A percentile compares a stretch with the other conserved stretches of the same genome.
Evolutionary conservation across 2,329 filamentous ascomycete genomes (phyloP).

Genomic region (Polytolypa hystricis): DNA sequence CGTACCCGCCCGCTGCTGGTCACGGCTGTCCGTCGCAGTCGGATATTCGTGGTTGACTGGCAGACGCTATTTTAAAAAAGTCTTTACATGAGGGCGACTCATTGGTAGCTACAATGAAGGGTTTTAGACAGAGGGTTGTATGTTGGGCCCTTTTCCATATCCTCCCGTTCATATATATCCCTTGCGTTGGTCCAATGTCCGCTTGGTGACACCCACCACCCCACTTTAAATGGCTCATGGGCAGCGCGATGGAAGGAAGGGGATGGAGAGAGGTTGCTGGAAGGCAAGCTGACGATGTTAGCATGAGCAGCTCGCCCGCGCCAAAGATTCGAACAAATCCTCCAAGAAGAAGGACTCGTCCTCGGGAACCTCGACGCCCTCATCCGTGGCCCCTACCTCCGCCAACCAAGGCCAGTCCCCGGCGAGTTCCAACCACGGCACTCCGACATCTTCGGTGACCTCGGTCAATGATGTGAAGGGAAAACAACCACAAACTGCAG

Average conservation of each 20-base stretch:
- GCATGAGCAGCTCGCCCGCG: slow-evolving; percentile 79
- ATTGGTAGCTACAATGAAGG: slow-evolving; percentile 65
- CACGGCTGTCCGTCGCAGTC: slow-evolving; percentile 4
- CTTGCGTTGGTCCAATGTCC: too few species aligned
- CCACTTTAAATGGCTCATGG: too few species aligned
- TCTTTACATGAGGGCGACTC: slow-evolving; percentile 16
- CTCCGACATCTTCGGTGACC: slow-evolving; percentile 81
- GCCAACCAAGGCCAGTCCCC: slow-evolving; percentile 41
- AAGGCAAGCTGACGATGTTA: slow-evolving; percentile 41
- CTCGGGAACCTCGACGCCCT: slow-evolving; percentile 68
- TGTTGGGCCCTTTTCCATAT: slow-evolving; percentile 35
- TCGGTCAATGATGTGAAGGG: slow-evolving; percentile 75
- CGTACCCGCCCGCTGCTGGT: slow-evolving; percentile 6
- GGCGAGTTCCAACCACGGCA: slow-evolving; percentile 51
- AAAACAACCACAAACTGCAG: slow-evolving; percentile 49
- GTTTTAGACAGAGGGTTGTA: slow-evolving; percentile 95
- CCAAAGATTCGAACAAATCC: slow-evolving; percentile 78
- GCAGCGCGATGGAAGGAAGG: too few species aligned
- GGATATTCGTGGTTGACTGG: slow-evolving; percentile 10
- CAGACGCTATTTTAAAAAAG: slow-evolving; percentile 2
- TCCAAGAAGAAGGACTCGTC: slow-evolving; percentile 50
- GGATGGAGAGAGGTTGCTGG: not conserved
- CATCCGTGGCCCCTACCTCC: slow-evolving; percentile 26
- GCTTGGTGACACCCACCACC: too few species aligned
- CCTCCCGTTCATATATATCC: slow-evolving; percentile 19